Evolutionary conservation across 352 stramenopile species (phyloP), one percentile per base, ranked within the genome.

Genomic region (Lagenidium giganteum): DNA sequence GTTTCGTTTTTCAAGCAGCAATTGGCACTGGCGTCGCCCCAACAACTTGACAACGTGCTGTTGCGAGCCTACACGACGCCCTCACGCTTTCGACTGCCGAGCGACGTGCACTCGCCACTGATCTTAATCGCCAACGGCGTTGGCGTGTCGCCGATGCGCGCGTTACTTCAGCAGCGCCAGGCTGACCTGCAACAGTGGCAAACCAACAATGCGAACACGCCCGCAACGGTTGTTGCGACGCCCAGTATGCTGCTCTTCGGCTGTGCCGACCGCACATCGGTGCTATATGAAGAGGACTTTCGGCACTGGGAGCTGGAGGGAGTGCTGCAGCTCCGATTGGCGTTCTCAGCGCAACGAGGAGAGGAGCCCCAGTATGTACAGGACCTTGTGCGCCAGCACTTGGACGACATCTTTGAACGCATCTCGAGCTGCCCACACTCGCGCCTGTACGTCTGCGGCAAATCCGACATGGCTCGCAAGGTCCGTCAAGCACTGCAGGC

Each of bases 101-200:
- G 54, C 8, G 71, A 96, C 45, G 9, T 62, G 0, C 40, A 67
- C 17, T 78, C 58, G 17, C 94, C 96, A 6, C 80, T 98, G 46
- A 75, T 98, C 8, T 47, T 82, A 41, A 92, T 98, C 47, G 85
- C 88, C 23, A 94, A 90, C 27, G 93, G 94, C 22, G 97, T 94
- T 8, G 93, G 95, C 5, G 72, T 98, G 20, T 92, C 91, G 24
- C 88, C 94, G 64, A 69, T 72, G 62, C 87, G 62, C 21, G 61
- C 57, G 14, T 45, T 74, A 5, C 49, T 80, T 2, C 49, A 64
- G 38, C 54, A 74, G 24, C 61, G 67, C n/a, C 44, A 8, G 32
- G 12, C 12, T 20, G 7, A 8, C 17, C 32, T 38, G 11, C 32
- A 20, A 38, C 7, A 8, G 14, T 52, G 5, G 20, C 51, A 11